A percentile compares a stretch with the other conserved stretches of the same genome.
These are phyloP conservation scores for Hemisphaericaspora xylofermentans DNA, from an alignment of 1,139 yeast species.

Conservation along the genomic window DNA sequence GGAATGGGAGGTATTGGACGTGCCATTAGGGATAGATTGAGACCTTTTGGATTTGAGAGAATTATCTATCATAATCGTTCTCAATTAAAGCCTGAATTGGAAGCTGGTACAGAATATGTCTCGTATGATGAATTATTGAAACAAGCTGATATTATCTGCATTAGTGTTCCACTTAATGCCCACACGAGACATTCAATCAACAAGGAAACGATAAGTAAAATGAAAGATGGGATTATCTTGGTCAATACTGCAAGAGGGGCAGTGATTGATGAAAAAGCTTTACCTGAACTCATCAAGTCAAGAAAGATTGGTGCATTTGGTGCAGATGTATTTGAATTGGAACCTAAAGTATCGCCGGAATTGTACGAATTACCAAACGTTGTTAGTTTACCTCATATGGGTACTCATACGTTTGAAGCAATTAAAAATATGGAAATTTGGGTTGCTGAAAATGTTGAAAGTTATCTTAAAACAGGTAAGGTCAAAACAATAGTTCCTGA, in stretches of 20 bases:
- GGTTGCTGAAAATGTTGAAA: slow-evolving; percentile 47
- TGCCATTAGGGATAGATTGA: slow-evolving; percentile 58
- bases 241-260: slow-evolving; percentile 77
- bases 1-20: slow-evolving; percentile 83
- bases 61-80: slow-evolving; percentile 62
- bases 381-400: slow-evolving; percentile 77
- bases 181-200: slow-evolving; percentile 61
- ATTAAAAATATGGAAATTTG: slow-evolving; percentile 57
- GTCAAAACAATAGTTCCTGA: slow-evolving; percentile 71
- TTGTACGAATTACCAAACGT: slow-evolving; percentile 56
- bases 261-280: slow-evolving; percentile 64
- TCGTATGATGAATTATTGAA: slow-evolving; percentile 55
- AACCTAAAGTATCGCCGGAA: slow-evolving; percentile 68
- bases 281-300: slow-evolving; percentile 58
- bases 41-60: slow-evolving; percentile 63
- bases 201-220: slow-evolving; percentile 49
- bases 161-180: slow-evolving; percentile 62
- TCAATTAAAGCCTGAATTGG: slow-evolving; percentile 52
- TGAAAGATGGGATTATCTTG: slow-evolving; percentile 64
- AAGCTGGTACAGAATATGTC: slow-evolving; percentile 55
- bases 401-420: slow-evolving; percentile 68
- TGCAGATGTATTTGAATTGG: slow-evolving; percentile 80
- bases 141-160: slow-evolving; percentile 56
- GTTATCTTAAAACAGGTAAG: slow-evolving; percentile 53
- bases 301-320: slow-evolving; percentile 78